phyloP scores from a whole-genome alignment of 192 early-diverging fungal species.

The Phycomyces blakesleeanus region DNA sequence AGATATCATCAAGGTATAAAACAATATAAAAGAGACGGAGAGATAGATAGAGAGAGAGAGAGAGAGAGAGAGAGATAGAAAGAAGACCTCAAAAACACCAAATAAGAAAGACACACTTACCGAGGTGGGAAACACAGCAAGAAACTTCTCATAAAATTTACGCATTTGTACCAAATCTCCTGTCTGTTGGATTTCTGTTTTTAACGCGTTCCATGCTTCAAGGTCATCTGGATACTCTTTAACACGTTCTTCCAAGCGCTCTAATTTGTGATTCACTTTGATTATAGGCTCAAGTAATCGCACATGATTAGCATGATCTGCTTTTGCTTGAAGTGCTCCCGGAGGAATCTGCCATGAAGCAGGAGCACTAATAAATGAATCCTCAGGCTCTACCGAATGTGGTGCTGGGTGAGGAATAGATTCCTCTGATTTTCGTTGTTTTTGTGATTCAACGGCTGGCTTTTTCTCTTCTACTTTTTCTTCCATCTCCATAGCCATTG shows the following conservation, averaged over 20 bases:
- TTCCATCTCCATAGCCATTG: background rate
- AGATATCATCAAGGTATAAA: background rate
- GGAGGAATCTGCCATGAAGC: constrained; percentile 47
- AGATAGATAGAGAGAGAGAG: background rate
- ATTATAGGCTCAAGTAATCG: constrained; percentile 4
- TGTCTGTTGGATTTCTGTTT: constrained; percentile 56
- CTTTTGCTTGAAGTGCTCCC: constrained; percentile 25
- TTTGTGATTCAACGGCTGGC: background rate
- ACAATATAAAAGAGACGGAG: background rate
- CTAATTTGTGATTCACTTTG: constrained; percentile 39
- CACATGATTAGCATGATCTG: background rate
- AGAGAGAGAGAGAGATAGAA: background rate
- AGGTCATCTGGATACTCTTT: constrained; percentile 54
- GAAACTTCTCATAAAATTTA: constrained; percentile 63
- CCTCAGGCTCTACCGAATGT: background rate
- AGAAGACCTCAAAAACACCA: background rate
- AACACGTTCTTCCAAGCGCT: constrained; percentile 50
- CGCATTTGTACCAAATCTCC: constrained; percentile 55
- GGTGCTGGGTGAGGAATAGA: background rate
- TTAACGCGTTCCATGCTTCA: constrained; percentile 63
- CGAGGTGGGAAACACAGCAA: constrained; percentile 77
- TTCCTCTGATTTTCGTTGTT: background rate
- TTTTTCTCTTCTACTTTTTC: background rate
- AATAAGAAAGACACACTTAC: constrained; percentile 50
- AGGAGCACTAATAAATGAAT: constrained; percentile 24